Evolutionary conservation across 768 basidiomycete genomes (phyloP), one percentile per base, ranked within the genome.

Genomic region (Thelephora aurantiotincta): DNA sequence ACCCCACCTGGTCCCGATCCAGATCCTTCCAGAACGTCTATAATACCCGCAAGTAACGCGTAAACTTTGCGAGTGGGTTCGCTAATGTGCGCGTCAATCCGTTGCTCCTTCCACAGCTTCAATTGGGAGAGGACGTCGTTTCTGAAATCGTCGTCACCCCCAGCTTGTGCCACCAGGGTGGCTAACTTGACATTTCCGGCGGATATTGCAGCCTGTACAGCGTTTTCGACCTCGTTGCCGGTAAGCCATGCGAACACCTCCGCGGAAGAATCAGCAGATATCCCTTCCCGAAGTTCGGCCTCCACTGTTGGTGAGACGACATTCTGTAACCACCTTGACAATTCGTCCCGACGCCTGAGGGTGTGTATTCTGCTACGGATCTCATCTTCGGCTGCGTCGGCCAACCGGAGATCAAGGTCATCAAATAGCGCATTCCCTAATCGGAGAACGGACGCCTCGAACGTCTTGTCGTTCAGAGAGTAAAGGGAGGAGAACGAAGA

Each of bases 341-440:
- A 64, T 0, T 80, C 82, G 18, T 77, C 71, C 57, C 88, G 87
- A 23, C 93, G 75, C 44, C 84, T 77, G 13, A 97, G 60, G 19
- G 74, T 63, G 26, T 59, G 58, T 22, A 87, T 65, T 12, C 79
- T 76, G 53, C 78, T 72, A 19, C 76, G 72, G 35, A 85, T 68
- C 48, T 85, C 80, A 6, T 72, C 72, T 2, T 77, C 70, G 36
- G 78, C 69, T 6, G 69, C 64, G 18, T 64, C 65, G 18, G 68
- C 71, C 0, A 93, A 66, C 13, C 68, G 68, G 26, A 87, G 73
- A 52, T 84, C 74, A 43, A 94, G 73, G 16, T 75, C 73, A 63
- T 98, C 96, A 58, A 97, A 99, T 0, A 99, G 68, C 1, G 88
- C 87, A 16, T 74, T 74, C 2, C 88, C 92, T 1, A 98, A 77